These are phyloP conservation scores for Ballota nigra DNA, from an alignment of 257 asterid species.

Conservation along the genomic window DNA sequence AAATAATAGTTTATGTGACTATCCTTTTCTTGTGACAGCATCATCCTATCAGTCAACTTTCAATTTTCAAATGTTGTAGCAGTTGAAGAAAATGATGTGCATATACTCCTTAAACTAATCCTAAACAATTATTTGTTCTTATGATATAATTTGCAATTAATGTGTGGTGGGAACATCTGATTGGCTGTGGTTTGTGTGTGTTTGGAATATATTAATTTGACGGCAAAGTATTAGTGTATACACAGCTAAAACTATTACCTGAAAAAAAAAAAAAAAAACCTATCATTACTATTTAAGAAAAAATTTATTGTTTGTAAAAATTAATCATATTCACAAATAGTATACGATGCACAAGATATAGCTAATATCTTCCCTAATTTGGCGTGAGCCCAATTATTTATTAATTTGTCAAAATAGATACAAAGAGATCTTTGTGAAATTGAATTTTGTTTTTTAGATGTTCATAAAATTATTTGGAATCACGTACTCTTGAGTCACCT, in stretches of 20 bases:
- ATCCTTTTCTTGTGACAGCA: slow-evolving; percentile 24
- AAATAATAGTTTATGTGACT: slow-evolving; percentile 24
- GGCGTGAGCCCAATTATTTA: too few relatives aligned
- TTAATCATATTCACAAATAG: too few relatives aligned
- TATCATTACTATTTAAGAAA: too few relatives aligned
- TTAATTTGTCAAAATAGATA: neutral
- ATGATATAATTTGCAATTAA: neutral
- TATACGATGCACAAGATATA: too few relatives aligned
- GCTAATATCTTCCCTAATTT: too few relatives aligned
- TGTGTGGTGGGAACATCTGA: neutral
- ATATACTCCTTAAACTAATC: neutral
- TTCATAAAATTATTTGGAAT: too few relatives aligned
- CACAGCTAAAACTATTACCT: too few relatives aligned
- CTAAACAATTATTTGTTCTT: neutral
- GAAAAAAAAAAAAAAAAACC: too few relatives aligned
- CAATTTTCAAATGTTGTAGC: slow-evolving; percentile 22
- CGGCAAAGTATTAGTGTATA: too few relatives aligned
- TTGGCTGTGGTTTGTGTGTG: neutral
- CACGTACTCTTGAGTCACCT: too few relatives aligned
- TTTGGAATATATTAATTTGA: neutral
- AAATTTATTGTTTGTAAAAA: too few relatives aligned
- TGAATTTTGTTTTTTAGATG: too few relatives aligned
- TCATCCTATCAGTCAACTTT: slow-evolving; percentile 14
- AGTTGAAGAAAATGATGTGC: slow-evolving; percentile 23
- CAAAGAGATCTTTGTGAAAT: neutral